phyloP scores from a whole-genome alignment of 441 rosid species.

The Pelargonium citronellum region DNA sequence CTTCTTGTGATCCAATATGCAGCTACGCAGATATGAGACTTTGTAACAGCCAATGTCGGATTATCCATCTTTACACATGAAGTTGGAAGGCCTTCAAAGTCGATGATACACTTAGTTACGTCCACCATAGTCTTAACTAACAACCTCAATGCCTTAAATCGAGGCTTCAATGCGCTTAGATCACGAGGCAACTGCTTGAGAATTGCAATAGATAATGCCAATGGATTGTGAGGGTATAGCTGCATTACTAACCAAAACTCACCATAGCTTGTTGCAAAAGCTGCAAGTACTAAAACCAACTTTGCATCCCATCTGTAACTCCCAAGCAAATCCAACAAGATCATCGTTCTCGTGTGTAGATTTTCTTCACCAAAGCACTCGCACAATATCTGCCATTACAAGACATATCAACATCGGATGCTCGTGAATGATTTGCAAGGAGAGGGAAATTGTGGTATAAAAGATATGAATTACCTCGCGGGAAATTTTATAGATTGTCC shows the following conservation, averaged over 20 bases:
- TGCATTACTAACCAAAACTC: conserved; percentile 50
- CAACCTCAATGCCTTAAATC: conserved; percentile 44
- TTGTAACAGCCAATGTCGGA: conserved; percentile 34
- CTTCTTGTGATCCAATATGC: conserved; percentile 62
- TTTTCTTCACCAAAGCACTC: conserved; percentile 32
- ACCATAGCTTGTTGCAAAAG: conserved; percentile 54
- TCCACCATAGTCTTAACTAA: conserved; percentile 46
- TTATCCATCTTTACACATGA: conserved; percentile 34
- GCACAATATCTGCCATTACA: conserved; percentile 43
- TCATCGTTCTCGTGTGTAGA: conserved; percentile 47
- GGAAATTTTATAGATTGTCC: conserved; percentile 40
- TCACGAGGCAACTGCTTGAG: conserved; percentile 48
- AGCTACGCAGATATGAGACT: conserved; percentile 46
- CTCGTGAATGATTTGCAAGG: too few species aligned
- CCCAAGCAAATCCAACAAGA: conserved; percentile 50
- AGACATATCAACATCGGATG: neutral
- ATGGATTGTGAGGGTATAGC: conserved; percentile 37
- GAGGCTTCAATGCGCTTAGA: conserved; percentile 39
- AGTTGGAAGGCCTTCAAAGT: conserved; percentile 49
- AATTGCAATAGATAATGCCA: conserved; percentile 50
- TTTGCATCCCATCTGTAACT: conserved; percentile 71
- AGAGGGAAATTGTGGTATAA: neutral
- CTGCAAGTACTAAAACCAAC: conserved; percentile 56
- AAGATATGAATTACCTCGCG: conserved; percentile 34
- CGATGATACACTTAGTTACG: conserved; percentile 45